Conservation (phyloP, 1,139 yeast species). For the Candida sanyaensis region DNA sequence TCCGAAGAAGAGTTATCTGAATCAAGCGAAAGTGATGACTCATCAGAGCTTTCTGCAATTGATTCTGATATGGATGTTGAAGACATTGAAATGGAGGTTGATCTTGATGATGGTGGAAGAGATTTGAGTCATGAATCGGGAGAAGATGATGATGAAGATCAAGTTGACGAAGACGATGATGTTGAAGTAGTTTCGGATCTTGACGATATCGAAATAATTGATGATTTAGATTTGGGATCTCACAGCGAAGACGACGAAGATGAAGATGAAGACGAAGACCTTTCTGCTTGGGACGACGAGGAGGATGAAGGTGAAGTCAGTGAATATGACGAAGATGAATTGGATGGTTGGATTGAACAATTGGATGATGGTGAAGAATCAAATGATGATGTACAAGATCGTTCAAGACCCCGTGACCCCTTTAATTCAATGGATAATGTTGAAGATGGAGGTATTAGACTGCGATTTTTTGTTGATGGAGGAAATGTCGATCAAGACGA, state of each 20-base stretch:
- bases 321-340: constrained; percentile 42
- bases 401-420: constrained; percentile 6
- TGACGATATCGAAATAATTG: constrained; percentile 43
- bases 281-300: constrained; percentile 1
- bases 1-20: constrained; percentile 33
- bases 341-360: constrained; percentile 49
- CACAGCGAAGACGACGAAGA: constrained; percentile 29
- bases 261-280: constrained; percentile 26
- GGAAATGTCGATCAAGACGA: constrained; percentile 16
- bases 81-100: constrained; percentile 19
- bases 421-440: constrained; percentile 4
- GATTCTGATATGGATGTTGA: constrained; percentile 27
- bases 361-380: constrained; percentile 30
- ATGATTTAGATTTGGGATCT: constrained; percentile 37
- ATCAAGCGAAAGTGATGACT: constrained; percentile 19
- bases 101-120: constrained; percentile 14
- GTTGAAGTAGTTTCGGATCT: constrained; percentile 21
- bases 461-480: constrained; percentile 4
- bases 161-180: constrained; percentile 12
- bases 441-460: constrained; percentile 12
- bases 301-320: constrained; percentile 28
- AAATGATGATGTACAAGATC: constrained; percentile 15
- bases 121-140: constrained; percentile 15
- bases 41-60: constrained; percentile 27
- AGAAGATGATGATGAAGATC: constrained; percentile 18